Conservation (phyloP, 208 protist genomes). For the Acanthamoeba royreba region DNA sequence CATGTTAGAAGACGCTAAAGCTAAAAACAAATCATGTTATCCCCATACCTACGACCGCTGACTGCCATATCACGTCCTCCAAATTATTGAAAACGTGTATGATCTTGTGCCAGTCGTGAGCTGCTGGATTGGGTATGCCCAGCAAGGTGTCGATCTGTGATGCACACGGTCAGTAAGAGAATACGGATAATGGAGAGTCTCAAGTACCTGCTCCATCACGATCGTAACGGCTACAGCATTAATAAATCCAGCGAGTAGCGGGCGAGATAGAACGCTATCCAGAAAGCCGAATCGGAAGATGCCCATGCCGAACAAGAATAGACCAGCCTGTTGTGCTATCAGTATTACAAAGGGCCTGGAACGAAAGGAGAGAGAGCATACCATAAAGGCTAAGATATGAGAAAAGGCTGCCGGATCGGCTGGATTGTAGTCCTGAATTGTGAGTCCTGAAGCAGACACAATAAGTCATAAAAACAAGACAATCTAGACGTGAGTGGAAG, state of each 20-base stretch:
- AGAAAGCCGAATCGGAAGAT: slow-evolving; percentile 31
- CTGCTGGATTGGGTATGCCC: background rate
- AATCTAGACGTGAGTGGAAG: background rate
- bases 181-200: background rate
- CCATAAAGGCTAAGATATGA: background rate
- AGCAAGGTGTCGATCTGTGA: background rate
- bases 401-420: background rate
- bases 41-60: background rate
- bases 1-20: background rate
- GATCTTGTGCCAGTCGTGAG: slow-evolving; percentile 34
- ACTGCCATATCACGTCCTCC: background rate
- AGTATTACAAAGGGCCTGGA: background rate
- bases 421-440: background rate
- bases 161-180: background rate
- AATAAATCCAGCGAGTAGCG: slow-evolving; percentile 13
- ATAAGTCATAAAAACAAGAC: background rate
- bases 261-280: slow-evolving; percentile 29
- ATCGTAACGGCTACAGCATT: slow-evolving; percentile 33
- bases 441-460: background rate
- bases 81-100: slow-evolving; percentile 2
- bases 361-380: background rate
- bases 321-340: background rate
- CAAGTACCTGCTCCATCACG: background rate
- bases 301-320: slow-evolving; percentile 13
- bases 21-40: no score